Base-by-base conservation (phyloP, 169 alveolate genomes). In the Cryptosporidium xiaoi region DNA sequence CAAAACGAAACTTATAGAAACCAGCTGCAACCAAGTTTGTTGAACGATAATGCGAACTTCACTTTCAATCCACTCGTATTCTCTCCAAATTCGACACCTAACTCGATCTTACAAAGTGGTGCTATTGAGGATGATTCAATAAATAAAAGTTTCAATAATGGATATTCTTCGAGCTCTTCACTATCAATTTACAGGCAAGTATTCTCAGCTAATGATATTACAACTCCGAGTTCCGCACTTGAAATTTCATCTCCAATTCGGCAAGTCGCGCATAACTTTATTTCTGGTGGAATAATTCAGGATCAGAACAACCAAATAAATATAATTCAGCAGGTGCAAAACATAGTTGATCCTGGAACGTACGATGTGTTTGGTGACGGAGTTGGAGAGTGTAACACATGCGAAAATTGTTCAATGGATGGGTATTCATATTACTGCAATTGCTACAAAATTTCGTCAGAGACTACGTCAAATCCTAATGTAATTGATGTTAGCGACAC, bases 321-420 rank as follows among this genome's bases (percentile, higher is more conserved):
- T 40, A 27, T 62, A 20, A 60, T 77, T 18, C 87, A 51, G 7
- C 66, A 56, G 24, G 65, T 44, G n/a, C 87, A 77, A 29, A 77
- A n/a, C 56, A 48, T 77, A 16, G 85, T 46, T 12, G 56, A 44
- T 33, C 71, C 71, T 8, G 71, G 64, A 29, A 60, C 87, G 33
- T 77, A 60, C 64, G 83, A 69, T 29, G 77, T 77, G 36, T 77
- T 77, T 77, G 83, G 83, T n/a, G 87, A 77, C 8, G 87, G 64
- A 16, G 87, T 60, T 24, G 64, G 77, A 20, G 77, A 44, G 27
- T 77, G 87, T 46, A 27, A 53, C n/a, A 15, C 87, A 18, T 77
- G 87, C 33, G 87, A 77, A 29, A 53, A 77, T 46, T 77, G 87
- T 20, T 60, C 71, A 24, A 60, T 77, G 8, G 87, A n/a, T 20